phyloP scores from a whole-genome alignment of 1,284 basidiomycete species.

The Peniophora sp. region DNA sequence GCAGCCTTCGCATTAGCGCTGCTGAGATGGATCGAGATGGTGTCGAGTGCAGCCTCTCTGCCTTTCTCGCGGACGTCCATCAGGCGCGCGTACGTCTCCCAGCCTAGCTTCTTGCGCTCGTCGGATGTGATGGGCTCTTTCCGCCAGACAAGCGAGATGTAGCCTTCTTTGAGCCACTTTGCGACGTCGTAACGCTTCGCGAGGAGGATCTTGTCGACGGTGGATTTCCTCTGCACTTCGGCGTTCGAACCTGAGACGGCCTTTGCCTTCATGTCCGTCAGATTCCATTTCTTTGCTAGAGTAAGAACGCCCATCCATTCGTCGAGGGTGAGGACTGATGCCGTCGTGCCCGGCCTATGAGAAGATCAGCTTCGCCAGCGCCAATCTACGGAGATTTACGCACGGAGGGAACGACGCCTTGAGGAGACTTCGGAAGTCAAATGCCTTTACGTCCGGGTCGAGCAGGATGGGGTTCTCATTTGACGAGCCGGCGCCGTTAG shows the following conservation, averaged over 20 bases:
- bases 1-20: too few relatives aligned
- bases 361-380: too few relatives aligned
- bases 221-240: not conserved
- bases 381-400: not conserved
- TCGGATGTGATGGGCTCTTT: not conserved
- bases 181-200: not conserved
- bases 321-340: not conserved
- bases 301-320: constrained; percentile 7
- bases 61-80: not conserved
- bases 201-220: not conserved
- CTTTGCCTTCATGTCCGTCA: constrained; percentile 1
- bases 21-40: too few relatives aligned
- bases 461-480: not conserved
- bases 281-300: constrained; percentile 8
- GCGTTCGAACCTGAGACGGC: not conserved
- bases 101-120: not conserved
- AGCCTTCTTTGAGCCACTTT: not conserved
- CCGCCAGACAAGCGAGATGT: not conserved
- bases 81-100: not conserved
- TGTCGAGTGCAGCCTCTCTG: not conserved
- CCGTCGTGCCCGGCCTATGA: not conserved
- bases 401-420: not conserved
- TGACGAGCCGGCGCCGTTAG: not conserved
- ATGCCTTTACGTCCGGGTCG: not conserved
- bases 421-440: not conserved